Percentiles rank a stretch among this genome's conserved stretches.
phyloP scores from a whole-genome alignment of 495 filamentous ascomycete species.

The Bathelium albidoporum region DNA sequence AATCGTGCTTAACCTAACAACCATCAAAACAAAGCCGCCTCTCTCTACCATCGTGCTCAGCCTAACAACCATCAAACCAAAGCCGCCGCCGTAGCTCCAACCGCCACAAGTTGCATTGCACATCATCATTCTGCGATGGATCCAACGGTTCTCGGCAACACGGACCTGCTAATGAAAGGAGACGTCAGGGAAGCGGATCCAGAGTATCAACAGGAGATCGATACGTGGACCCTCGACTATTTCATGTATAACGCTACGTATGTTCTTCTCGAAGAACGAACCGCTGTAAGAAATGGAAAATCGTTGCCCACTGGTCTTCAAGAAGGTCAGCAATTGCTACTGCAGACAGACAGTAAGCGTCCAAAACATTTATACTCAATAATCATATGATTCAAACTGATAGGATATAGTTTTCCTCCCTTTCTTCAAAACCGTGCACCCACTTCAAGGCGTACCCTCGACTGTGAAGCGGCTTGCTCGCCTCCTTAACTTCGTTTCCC shows the following conservation, averaged over 20 bases:
- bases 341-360: slow-evolving; percentile 11
- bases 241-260: slow-evolving; percentile 37
- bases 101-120: neutral
- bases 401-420: slow-evolving; percentile 21
- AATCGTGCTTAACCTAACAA: neutral
- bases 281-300: neutral
- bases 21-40: neutral
- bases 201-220: slow-evolving; percentile 30
- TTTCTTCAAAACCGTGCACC: slow-evolving; percentile 28
- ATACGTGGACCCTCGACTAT: slow-evolving; percentile 47
- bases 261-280: slow-evolving; percentile 21
- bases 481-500: slow-evolving; percentile 27
- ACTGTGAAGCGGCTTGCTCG: slow-evolving; percentile 26
- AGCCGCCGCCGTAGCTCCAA: neutral
- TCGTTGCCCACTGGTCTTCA: neutral
- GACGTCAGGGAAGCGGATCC: slow-evolving; percentile 1
- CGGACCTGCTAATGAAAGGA: neutral
- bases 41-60: neutral
- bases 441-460: slow-evolving; percentile 9
- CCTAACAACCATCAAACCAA: neutral
- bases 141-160: neutral
- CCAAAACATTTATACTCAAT: neutral
- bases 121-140: neutral
- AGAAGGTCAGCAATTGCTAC: slow-evolving; percentile 3
- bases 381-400: neutral